Evolutionary conservation across 345 rosid species (phyloP).

Genomic region (Dovyalis caffra): DNA sequence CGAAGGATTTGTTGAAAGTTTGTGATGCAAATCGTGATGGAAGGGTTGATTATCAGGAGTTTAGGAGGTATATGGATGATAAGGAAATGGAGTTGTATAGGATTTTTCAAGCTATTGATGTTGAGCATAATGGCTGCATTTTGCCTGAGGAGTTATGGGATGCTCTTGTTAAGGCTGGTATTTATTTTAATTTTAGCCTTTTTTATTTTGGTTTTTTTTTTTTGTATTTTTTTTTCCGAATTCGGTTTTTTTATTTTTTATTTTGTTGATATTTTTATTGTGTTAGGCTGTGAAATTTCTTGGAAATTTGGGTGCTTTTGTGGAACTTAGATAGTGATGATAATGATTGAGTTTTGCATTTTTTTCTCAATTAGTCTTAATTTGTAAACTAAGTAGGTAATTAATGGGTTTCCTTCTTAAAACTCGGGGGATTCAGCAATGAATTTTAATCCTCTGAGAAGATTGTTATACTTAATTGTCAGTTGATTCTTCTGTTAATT

Average conservation of each 20-base stretch:
- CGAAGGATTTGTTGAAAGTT: slow-evolving; percentile 70
- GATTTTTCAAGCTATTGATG: slow-evolving; percentile 73
- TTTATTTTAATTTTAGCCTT: slow-evolving; percentile 20
- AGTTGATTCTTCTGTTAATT: not conserved
- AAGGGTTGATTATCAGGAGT: slow-evolving; percentile 81
- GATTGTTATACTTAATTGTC: not conserved
- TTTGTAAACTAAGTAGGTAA: not conserved
- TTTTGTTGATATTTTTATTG: not conserved
- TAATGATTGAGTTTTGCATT: not conserved
- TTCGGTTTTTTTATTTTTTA: not conserved
- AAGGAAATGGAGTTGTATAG: slow-evolving; percentile 71
- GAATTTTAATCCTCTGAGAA: not conserved
- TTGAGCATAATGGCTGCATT: slow-evolving; percentile 80
- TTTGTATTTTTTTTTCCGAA: too few relatives aligned
- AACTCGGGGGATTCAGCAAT: not conserved
- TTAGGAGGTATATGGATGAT: slow-evolving; percentile 86
- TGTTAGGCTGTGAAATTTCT: not conserved
- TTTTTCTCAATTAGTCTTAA: not conserved
- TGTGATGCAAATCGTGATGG: slow-evolving; percentile 87
- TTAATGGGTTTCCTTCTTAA: not conserved
- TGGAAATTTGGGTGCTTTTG: not conserved
- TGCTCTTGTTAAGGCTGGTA: slow-evolving; percentile 85
- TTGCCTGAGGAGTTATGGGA: slow-evolving; percentile 77
- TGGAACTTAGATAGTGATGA: not conserved
- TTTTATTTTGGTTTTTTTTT: not conserved